Percentiles rank a stretch among this genome's conserved stretches.
Evolutionary conservation across 495 filamentous ascomycete genomes (phyloP).

Genomic region (Schizothecium vesticola): DNA sequence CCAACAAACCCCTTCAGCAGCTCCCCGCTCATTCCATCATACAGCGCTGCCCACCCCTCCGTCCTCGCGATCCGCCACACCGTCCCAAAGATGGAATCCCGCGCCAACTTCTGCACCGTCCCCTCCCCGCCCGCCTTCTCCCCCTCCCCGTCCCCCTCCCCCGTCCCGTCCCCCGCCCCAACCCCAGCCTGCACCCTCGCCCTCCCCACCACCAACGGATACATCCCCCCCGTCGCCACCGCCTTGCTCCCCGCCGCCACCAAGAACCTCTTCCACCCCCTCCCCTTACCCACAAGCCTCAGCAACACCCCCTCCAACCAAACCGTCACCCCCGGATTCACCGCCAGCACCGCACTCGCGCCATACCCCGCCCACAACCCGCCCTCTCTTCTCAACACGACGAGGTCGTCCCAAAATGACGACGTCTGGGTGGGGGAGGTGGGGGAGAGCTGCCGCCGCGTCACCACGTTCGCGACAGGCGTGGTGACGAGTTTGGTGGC

Average conservation of each 20-base stretch:
- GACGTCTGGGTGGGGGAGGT: constrained; percentile 36
- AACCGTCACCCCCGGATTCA: constrained; percentile 86
- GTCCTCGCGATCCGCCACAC: constrained; percentile 57
- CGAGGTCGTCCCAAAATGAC: constrained; percentile 55
- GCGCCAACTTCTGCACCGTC: constrained; percentile 9
- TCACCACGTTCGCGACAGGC: constrained; percentile 78
- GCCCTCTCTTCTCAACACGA: constrained; percentile 58
- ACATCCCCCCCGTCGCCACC: constrained; percentile 71
- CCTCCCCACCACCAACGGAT: constrained; percentile 81
- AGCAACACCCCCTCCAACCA: constrained; percentile 68
- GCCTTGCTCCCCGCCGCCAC: constrained; percentile 79
- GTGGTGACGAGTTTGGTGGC: constrained; percentile 75
- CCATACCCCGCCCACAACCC: constrained; percentile 93
- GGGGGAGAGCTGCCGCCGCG: constrained; percentile 65
- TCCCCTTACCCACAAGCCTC: constrained; percentile 47
- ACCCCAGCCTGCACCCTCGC: constrained; percentile 63
- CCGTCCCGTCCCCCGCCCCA: constrained; percentile 23
- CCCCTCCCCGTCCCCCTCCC: constrained; percentile 5
- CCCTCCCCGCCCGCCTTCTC: background rate
- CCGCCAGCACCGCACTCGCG: constrained; percentile 69
- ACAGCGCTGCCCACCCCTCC: constrained; percentile 67
- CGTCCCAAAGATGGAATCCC: constrained; percentile 55
- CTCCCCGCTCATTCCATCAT: constrained; percentile 72
- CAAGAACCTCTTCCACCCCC: constrained; percentile 47
- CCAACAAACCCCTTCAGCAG: constrained; percentile 79